These are phyloP conservation scores for Colletotrichum gloeosporioides DNA, from an alignment of 2,329 filamentous ascomycete genomes.

Conservation along the genomic window DNA sequence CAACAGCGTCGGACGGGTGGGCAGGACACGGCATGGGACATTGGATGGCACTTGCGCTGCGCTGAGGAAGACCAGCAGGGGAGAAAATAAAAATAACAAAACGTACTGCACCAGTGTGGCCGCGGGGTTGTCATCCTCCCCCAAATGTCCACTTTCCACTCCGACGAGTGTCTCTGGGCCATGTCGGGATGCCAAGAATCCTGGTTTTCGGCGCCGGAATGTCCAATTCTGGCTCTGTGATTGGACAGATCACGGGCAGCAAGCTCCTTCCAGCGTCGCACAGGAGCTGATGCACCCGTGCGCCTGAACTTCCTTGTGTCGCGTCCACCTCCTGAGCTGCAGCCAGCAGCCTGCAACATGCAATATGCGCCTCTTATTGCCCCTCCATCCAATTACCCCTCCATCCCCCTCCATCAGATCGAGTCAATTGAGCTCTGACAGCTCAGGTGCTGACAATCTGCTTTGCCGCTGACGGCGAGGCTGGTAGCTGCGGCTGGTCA, in stretches of 20 bases:
- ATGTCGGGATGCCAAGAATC: neutral
- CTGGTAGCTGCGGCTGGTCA: neutral
- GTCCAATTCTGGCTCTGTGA: neutral
- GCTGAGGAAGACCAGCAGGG: neutral
- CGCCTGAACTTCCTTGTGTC: neutral
- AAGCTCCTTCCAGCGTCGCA: neutral
- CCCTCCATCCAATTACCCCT: neutral
- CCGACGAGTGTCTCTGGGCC: neutral
- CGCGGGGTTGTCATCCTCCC: slow-evolving; percentile 2
- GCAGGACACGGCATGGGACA: neutral
- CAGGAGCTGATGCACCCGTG: neutral
- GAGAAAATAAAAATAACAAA: neutral
- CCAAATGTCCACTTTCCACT: neutral
- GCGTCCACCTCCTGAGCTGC: neutral
- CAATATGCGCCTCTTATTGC: neutral
- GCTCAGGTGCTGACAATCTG: neutral
- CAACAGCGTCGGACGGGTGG: neutral
- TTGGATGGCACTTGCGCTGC: neutral
- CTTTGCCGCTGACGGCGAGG: neutral
- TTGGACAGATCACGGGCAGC: neutral
- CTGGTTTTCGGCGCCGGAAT: neutral
- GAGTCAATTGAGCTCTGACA: neutral
- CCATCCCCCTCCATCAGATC: neutral
- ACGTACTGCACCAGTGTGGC: neutral
- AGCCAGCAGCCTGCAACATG: slow-evolving; percentile 2